These are phyloP conservation scores for Fusarium siculi DNA, from an alignment of 2,329 filamentous ascomycete species.

Conservation along the genomic window DNA sequence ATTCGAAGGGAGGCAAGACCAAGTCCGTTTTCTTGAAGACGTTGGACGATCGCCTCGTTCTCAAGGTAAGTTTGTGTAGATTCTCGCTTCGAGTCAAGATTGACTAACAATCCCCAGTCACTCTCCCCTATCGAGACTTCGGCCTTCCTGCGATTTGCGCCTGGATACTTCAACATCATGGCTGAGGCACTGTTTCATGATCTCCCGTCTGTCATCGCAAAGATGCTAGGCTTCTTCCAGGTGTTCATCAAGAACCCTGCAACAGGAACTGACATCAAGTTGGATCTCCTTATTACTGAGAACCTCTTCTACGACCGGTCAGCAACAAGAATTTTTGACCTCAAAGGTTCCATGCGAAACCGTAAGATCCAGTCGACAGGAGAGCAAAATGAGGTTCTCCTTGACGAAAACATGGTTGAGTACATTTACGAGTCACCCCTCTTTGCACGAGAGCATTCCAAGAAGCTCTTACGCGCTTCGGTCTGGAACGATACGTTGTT, in stretches of 20 bases:
- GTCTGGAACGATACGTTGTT: slow-evolving; percentile 99
- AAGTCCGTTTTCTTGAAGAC: slow-evolving; percentile 98
- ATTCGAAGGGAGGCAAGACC: slow-evolving; percentile 97
- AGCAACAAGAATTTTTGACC: slow-evolving; percentile 90
- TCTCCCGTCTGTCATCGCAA: slow-evolving; percentile 94
- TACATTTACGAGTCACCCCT: slow-evolving; percentile 98
- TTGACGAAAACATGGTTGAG: slow-evolving; percentile 99
- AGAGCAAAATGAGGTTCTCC: slow-evolving; percentile 92
- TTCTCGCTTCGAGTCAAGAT: background rate
- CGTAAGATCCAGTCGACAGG: slow-evolving; percentile 96
- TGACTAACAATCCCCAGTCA: slow-evolving; percentile 63
- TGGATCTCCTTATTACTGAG: slow-evolving; percentile 95
- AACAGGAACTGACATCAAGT: slow-evolving; percentile 92
- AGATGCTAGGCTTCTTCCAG: slow-evolving; percentile 99
- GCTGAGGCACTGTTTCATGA: slow-evolving; percentile 95
- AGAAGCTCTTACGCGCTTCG: slow-evolving; percentile 88
- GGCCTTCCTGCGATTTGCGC: slow-evolving; percentile 94
- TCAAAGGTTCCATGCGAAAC: slow-evolving; percentile 98
- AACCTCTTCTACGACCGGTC: slow-evolving; percentile 97
- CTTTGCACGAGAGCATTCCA: slow-evolving; percentile 94
- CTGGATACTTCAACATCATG: slow-evolving; percentile 98
- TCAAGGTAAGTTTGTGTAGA: slow-evolving; percentile 67
- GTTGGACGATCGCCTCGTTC: slow-evolving; percentile 89
- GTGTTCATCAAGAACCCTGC: slow-evolving; percentile 95
- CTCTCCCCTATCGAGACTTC: slow-evolving; percentile 91